Conservation (phyloP, 345 rosid genomes). For the Boechera divaricarpa region DNA sequence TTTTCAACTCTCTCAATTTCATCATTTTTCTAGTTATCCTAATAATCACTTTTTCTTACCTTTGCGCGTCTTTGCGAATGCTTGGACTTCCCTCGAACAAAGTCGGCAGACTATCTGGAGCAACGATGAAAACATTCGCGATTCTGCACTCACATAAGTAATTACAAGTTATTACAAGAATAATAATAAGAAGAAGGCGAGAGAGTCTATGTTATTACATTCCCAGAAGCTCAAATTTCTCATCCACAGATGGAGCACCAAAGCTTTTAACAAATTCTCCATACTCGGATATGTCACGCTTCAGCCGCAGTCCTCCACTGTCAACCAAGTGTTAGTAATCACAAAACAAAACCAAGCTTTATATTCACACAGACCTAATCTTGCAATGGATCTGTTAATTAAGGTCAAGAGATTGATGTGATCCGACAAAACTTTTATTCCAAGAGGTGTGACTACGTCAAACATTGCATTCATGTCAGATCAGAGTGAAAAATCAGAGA, state of each 20-base stretch:
- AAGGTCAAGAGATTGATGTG: constrained; percentile 1
- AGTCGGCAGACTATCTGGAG: constrained; percentile 92
- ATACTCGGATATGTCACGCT: constrained; percentile 95
- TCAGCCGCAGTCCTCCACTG: constrained; percentile 96
- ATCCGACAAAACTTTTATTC: constrained; percentile 5
- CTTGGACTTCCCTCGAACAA: constrained; percentile 96
- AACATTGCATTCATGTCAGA: constrained; percentile 13
- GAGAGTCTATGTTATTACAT: constrained; percentile 55
- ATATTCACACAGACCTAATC: constrained; percentile 8
- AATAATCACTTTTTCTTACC: constrained; percentile 44
- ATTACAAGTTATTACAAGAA: not conserved
- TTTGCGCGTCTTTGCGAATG: constrained; percentile 89
- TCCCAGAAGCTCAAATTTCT: constrained; percentile 92
- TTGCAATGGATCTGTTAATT: not conserved
- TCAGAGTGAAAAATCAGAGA: constrained; percentile 10
- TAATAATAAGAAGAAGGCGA: not conserved
- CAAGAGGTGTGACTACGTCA: constrained; percentile 7
- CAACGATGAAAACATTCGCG: constrained; percentile 96
- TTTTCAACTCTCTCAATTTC: not conserved
- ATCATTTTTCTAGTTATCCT: not conserved
- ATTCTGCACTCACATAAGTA: constrained; percentile 54
- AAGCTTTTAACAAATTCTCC: constrained; percentile 86
- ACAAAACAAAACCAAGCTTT: constrained; percentile 11
- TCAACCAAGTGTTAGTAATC: constrained; percentile 30
- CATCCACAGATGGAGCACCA: constrained; percentile 88